Conservation (phyloP, 2,329 filamentous ascomycete species). For the Pezicula carpinea region DNA sequence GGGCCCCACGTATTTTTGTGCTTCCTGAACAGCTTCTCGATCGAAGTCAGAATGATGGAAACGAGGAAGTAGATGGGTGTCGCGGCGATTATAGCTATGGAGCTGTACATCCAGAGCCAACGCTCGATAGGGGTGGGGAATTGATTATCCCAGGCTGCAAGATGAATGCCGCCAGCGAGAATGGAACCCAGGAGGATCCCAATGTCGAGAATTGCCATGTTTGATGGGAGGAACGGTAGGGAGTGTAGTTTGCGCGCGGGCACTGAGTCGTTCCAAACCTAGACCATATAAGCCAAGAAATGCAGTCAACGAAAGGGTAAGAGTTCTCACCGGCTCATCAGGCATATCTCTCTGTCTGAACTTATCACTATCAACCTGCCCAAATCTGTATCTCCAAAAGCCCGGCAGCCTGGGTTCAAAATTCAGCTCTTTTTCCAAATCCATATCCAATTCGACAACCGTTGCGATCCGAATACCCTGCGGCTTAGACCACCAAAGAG, state of each 20-base stretch:
- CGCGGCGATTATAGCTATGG: not conserved
- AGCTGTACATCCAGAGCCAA: constrained; percentile 1
- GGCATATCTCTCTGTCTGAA: not conserved
- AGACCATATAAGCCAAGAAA: not conserved
- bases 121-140: constrained; percentile 5
- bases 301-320: not conserved
- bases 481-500: constrained; percentile 3
- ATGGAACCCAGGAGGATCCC: not conserved
- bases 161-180: constrained; percentile 5
- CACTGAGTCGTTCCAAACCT: constrained; percentile 1
- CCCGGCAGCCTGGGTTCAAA: not conserved
- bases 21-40: not conserved
- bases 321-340: not conserved
- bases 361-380: not conserved
- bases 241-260: not conserved
- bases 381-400: constrained; percentile 1
- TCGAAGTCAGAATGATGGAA: not conserved
- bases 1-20: not conserved
- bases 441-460: not conserved
- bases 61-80: not conserved
- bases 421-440: not conserved
- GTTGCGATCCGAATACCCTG: constrained; percentile 1
- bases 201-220: not conserved
- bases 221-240: not conserved
- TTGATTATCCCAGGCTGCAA: constrained; percentile 6